Evolutionary conservation across 148 eudicot species (phyloP).

Genomic region (Vaccinium vitisidaea): DNA sequence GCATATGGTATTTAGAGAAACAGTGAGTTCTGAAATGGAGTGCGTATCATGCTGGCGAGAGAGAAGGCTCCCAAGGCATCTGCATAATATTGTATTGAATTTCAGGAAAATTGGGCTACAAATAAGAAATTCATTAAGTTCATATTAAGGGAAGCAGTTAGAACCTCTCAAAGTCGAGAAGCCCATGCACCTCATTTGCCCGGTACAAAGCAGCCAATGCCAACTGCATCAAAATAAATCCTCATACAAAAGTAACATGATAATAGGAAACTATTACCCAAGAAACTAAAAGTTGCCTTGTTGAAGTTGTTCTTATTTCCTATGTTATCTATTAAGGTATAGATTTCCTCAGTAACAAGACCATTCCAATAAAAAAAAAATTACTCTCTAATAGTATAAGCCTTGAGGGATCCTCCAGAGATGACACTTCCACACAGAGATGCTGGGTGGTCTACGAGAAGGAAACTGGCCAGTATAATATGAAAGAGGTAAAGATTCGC

Average conservation of each 20-base stretch:
- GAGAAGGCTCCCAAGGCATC: constrained; percentile 62
- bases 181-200: constrained; percentile 54
- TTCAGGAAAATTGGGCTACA: constrained; percentile 11
- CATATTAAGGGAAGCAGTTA: not conserved
- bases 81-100: constrained; percentile 29
- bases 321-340: not conserved
- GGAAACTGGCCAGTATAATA: not conserved
- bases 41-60: constrained; percentile 65
- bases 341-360: not conserved
- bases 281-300: not conserved
- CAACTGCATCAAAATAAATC: constrained; percentile 48
- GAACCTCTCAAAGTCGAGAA: constrained; percentile 84
- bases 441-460: not conserved
- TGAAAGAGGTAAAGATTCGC: not conserved
- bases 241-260: not conserved
- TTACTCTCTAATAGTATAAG: not conserved
- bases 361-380: not conserved
- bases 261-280: not conserved
- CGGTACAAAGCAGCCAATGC: constrained; percentile 81
- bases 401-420: not conserved
- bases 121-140: not conserved
- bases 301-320: not conserved
- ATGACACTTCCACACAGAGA: not conserved
- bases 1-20: constrained; percentile 61
- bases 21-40: constrained; percentile 51